Percentiles rank a stretch among this genome's conserved stretches.
Evolutionary conservation across 2,329 filamentous ascomycete genomes (phyloP).

Genomic region (Penicillium sp.): DNA sequence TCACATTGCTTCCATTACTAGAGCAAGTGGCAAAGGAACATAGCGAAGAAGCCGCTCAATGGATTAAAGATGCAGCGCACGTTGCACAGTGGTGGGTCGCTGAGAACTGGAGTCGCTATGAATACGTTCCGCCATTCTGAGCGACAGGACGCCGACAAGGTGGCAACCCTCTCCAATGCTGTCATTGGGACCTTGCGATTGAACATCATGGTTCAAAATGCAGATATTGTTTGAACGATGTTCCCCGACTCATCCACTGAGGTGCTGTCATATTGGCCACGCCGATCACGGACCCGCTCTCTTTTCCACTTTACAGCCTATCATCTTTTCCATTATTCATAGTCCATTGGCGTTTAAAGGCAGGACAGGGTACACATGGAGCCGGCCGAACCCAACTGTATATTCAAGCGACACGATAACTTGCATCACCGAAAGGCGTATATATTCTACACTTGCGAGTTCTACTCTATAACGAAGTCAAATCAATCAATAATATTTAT

Average conservation of each 20-base stretch:
- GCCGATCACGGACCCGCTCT: not conserved
- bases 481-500: not conserved
- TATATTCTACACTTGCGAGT: not conserved
- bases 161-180: not conserved
- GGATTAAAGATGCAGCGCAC: conserved; percentile 36
- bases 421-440: not conserved
- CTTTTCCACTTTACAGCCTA: not conserved
- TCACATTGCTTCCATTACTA: conserved; percentile 27
- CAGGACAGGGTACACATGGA: not conserved
- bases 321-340: not conserved
- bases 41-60: conserved; percentile 33
- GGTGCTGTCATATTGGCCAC: not conserved
- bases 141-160: not conserved
- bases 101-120: conserved; percentile 28
- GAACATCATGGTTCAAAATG: not conserved
- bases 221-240: not conserved
- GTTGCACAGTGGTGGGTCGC: conserved; percentile 39
- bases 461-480: not conserved
- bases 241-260: not conserved
- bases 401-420: not conserved
- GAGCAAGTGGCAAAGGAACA: conserved; percentile 24
- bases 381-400: not conserved
- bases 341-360: conserved; percentile 2
- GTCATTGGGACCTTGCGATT: not conserved
- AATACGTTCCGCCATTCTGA: conserved; percentile 13